Base-by-base conservation (phyloP, 106 monocot genomes). In the Amphibolis antarctica region DNA sequence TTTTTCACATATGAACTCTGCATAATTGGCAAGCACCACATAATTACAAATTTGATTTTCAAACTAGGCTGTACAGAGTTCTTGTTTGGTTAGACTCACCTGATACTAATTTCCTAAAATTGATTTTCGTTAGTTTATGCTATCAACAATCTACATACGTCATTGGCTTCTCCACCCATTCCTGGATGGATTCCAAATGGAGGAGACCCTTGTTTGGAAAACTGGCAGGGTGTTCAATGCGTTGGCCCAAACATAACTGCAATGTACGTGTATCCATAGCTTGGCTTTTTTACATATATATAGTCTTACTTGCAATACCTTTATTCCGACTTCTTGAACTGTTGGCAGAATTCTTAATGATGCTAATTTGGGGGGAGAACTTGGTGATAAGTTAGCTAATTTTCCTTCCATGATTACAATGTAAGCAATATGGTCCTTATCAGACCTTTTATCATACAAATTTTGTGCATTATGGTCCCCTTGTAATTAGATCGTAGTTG, bases 141-240 rank as follows among this genome's bases (percentile, higher is more conserved):
- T 28, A 92, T 99, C 72, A 99, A 85, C 79, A 83, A 59, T 71
- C 75, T 99, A 44, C 88, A 79, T 76, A 71, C 55, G 67, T 82
- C 98, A 29, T 61, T 99, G 65, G 98, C 91, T 17, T 85, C 85
- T 26, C 98, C 88, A 24, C 57, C 73, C 64, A 76, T 99, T 59
- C 88, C 98, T 75, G 91, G 91, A 72, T 99, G 98, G 98, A 68
- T 77, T 25, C 43, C 85, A 53, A 82, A 73, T 68, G 91, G 87
- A 66, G 98, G 98, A 27, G 98, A 99, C 25, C 98, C 98, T 18
- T 99, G 98, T 59, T 0, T 15, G 18, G 85, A 88, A 48, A 53
- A 10, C 49, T 99, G 98, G 98, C 98, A 99, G 59, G 98, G 98
- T 45, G 81, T 99, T 55, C 76, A 66, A 64, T 99, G 98, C 66